A percentile compares a stretch with the other conserved stretches of the same genome.
Conservation (phyloP, 2,329 filamentous ascomycete species). For the Pyricularia grisea region DNA sequence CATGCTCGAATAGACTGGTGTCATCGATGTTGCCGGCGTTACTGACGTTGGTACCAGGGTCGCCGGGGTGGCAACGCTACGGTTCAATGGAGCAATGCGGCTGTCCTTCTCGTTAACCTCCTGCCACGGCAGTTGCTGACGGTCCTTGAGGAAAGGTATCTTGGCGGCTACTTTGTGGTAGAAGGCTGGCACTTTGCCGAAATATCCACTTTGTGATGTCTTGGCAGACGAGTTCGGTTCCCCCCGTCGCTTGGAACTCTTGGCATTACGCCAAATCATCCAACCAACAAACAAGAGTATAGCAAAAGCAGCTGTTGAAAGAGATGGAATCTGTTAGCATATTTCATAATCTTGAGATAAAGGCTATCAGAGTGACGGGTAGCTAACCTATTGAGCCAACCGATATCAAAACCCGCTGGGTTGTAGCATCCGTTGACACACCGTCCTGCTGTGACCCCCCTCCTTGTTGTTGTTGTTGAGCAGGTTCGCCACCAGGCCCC, state of each 20-base stretch:
- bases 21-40: not conserved
- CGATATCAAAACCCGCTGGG: slow-evolving; percentile 21
- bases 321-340: not conserved
- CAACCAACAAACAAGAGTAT: slow-evolving; percentile 33
- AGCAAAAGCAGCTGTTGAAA: slow-evolving; percentile 29
- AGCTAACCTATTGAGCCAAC: slow-evolving; percentile 24
- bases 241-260: slow-evolving; percentile 20
- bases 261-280: slow-evolving; percentile 31
- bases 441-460: not conserved
- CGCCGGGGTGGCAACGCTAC: not conserved
- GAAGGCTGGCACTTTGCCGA: not conserved
- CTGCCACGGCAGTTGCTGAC: slow-evolving; percentile 16
- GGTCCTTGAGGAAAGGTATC: slow-evolving; percentile 24
- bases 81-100: not conserved
- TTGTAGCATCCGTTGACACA: slow-evolving; percentile 11
- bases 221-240: slow-evolving; percentile 1
- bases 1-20: not conserved
- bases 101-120: slow-evolving; percentile 17
- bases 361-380: not conserved
- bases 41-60: not conserved
- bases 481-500: not conserved
- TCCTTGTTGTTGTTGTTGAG: slow-evolving; percentile 5
- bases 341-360: not conserved
- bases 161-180: slow-evolving; percentile 15
- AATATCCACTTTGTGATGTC: not conserved